Conservation (phyloP, 352 stramenopile species). For the Globisporangium radiosum region DNA sequence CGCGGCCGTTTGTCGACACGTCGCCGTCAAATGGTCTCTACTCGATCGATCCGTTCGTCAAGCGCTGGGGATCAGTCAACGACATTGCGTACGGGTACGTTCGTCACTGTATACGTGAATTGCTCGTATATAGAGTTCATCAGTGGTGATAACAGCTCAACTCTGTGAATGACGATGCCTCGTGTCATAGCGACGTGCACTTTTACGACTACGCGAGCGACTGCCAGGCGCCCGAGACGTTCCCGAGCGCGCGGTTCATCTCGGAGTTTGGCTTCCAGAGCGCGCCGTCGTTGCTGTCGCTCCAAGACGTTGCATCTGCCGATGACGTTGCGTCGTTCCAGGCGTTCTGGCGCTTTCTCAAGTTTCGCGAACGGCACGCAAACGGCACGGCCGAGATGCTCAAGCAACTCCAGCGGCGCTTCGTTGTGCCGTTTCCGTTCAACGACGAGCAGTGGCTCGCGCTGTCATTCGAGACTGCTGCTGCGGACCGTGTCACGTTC, state of each 20-base stretch:
- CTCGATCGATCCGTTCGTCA: slow-evolving; percentile 69
- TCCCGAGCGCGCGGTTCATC: slow-evolving; percentile 67
- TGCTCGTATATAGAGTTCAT: no score
- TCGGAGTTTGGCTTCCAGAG: slow-evolving; percentile 88
- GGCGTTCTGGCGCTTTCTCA: slow-evolving; percentile 63
- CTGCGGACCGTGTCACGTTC: slow-evolving; percentile 13
- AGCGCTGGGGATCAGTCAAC: slow-evolving; percentile 71
- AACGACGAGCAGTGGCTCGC: slow-evolving; percentile 43
- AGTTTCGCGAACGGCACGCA: slow-evolving; percentile 76
- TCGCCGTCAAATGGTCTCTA: slow-evolving; percentile 83
- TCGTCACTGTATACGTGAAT: neutral
- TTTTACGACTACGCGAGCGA: slow-evolving; percentile 82
- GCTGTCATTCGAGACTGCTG: slow-evolving; percentile 13
- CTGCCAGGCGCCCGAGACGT: slow-evolving; percentile 68
- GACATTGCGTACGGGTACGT: slow-evolving; percentile 47
- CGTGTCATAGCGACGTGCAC: slow-evolving; percentile 61
- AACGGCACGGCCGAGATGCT: slow-evolving; percentile 75
- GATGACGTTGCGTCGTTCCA: slow-evolving; percentile 66
- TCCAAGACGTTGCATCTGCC: slow-evolving; percentile 37
- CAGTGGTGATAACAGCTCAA: no score
- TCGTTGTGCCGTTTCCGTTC: slow-evolving; percentile 65
- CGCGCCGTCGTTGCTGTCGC: slow-evolving; percentile 46
- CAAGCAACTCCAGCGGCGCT: slow-evolving; percentile 57
- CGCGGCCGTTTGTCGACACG: slow-evolving; percentile 76
- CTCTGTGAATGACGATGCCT: no score